A percentile compares a stretch with the other conserved stretches of the same genome.
Evolutionary conservation across 1,139 yeast species (phyloP).

Genomic region (Geotrichum citri-aurantii): DNA sequence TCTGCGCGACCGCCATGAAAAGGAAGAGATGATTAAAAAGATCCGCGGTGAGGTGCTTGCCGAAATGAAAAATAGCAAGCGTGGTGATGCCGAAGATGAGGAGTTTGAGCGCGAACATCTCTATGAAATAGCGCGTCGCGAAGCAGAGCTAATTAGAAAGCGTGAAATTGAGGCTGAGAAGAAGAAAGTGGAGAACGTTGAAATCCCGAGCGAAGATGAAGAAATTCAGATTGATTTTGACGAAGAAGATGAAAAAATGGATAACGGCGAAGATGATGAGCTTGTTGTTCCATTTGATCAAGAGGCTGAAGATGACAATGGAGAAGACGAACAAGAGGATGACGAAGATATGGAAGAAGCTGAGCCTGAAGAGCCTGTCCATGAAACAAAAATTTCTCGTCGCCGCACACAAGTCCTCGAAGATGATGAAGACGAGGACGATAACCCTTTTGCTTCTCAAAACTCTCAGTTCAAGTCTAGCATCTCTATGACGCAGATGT

Average conservation of each 20-base stretch:
- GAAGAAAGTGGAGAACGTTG: slow-evolving; percentile 29
- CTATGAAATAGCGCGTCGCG: slow-evolving; percentile 50
- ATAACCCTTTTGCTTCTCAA: neutral
- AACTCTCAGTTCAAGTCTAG: neutral
- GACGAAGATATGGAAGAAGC: slow-evolving; percentile 2
- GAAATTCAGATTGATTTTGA: slow-evolving; percentile 25
- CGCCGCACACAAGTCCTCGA: slow-evolving; percentile 4
- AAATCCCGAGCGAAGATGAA: slow-evolving; percentile 22
- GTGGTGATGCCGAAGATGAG: slow-evolving; percentile 27
- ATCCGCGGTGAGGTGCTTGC: slow-evolving; percentile 30
- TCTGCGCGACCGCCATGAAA: slow-evolving; percentile 27
- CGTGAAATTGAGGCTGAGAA: slow-evolving; percentile 30
- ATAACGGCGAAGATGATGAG: slow-evolving; percentile 20
- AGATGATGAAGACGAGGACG: slow-evolving; percentile 16
- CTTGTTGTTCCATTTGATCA: slow-evolving; percentile 17
- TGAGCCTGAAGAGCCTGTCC: neutral
- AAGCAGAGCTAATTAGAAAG: slow-evolving; percentile 34
- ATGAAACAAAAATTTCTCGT: neutral
- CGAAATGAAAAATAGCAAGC: slow-evolving; percentile 21
- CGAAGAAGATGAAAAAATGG: slow-evolving; percentile 25
- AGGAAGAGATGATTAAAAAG: slow-evolving; percentile 28
- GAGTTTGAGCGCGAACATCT: slow-evolving; percentile 42
- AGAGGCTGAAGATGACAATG: slow-evolving; percentile 25
- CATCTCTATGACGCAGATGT: slow-evolving; percentile 8
- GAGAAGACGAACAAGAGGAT: slow-evolving; percentile 20